A percentile compares a stretch with the other conserved stretches of the same genome.
Conservation (phyloP, 345 rosid species). For the Brassica cretica region DNA sequence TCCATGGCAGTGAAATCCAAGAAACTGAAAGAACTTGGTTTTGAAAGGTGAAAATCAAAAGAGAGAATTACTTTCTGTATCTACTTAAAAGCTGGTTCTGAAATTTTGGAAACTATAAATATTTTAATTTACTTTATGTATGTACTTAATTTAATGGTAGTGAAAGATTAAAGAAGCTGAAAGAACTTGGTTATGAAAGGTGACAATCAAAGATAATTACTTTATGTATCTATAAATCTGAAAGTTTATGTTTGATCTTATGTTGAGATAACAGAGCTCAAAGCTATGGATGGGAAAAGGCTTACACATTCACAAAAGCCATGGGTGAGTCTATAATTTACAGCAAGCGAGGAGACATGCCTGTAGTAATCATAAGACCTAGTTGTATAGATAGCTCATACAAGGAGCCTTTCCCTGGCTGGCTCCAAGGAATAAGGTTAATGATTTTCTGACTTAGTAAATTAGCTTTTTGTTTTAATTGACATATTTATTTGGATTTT, state of each 20-base stretch:
- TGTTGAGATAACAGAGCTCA: constrained; percentile 42
- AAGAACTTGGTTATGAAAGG: neutral
- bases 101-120: too few relatives aligned
- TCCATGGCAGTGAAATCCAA: constrained; percentile 21
- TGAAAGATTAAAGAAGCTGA: constrained; percentile 33
- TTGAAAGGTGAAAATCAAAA: neutral
- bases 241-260: neutral
- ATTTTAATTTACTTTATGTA: too few relatives aligned
- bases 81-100: too few relatives aligned
- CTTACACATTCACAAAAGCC: constrained; percentile 81
- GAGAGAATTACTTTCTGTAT: neutral
- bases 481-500: neutral
- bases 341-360: constrained; percentile 47
- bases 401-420: constrained; percentile 89
- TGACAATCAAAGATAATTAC: neutral
- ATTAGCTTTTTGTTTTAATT: neutral
- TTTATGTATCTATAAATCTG: neutral
- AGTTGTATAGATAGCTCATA: constrained; percentile 66
- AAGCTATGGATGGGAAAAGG: constrained; percentile 76
- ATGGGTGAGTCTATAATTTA: constrained; percentile 69
- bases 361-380: constrained; percentile 64
- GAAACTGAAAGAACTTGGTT: constrained; percentile 34
- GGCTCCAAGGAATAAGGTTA: constrained; percentile 72
- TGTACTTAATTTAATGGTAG: constrained; percentile 5
- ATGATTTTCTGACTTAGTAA: neutral